Percentiles rank a stretch among this genome's conserved stretches.
Evolutionary conservation across 176 grass and related monocot genomes (phyloP).

Genomic region (Sorghum bicolor): Sorghum_bicolor_NCBIv3 NC_012870.2:10371001-10371500

Average conservation of each 20-base stretch:
- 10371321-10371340: background rate
- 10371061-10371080: background rate
- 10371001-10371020: background rate
- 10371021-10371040: background rate
- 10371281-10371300: background rate
- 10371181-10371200: too few relatives aligned
- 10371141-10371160: background rate
- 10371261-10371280: too few relatives aligned
- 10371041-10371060: background rate
- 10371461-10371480: conserved; percentile 17
- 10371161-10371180: too few relatives aligned
- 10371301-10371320: background rate
- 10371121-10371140: background rate
- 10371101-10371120: background rate
- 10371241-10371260: too few relatives aligned
- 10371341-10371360: background rate
- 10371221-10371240: too few relatives aligned
- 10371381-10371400: background rate
- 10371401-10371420: background rate
- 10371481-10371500: background rate
- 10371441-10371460: conserved; percentile 24
- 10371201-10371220: too few relatives aligned
- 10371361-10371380: background rate
- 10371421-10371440: background rate
- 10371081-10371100: background rate